Conservation (phyloP, 495 filamentous ascomycete species). For the Aspergillus leporis region DNA sequence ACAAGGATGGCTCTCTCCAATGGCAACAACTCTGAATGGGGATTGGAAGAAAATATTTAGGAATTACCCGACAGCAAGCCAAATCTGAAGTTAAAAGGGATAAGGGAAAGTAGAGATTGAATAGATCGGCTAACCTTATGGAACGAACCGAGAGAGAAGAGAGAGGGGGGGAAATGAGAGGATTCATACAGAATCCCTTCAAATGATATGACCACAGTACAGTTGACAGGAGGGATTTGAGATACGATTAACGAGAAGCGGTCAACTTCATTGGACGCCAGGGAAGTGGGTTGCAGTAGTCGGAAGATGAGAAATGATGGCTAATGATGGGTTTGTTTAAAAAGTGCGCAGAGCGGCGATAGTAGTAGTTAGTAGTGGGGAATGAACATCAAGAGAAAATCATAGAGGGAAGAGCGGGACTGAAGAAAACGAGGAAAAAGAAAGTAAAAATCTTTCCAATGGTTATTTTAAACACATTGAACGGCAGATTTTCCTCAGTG, state of each 20-base stretch:
- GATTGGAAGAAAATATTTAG: slow-evolving; percentile 1
- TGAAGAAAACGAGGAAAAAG: not conserved
- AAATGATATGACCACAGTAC: not conserved
- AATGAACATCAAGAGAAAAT: not conserved
- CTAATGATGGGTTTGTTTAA: slow-evolving; percentile 1
- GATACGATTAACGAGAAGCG: slow-evolving; percentile 7
- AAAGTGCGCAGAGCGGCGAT: not conserved
- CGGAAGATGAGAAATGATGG: not conserved
- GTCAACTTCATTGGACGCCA: slow-evolving; percentile 20
- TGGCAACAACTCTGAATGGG: not conserved
- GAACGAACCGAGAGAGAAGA: slow-evolving; percentile 11
- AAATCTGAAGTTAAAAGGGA: not conserved
- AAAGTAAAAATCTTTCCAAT: not conserved
- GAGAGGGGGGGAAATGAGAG: not conserved
- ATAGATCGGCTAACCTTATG: slow-evolving; percentile 5
- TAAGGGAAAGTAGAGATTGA: not conserved
- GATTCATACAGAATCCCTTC: not conserved
- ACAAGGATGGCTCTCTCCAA: not conserved
- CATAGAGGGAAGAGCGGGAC: not conserved
- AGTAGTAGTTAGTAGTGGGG: too few relatives aligned
- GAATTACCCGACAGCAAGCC: not conserved
- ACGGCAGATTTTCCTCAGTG: not conserved
- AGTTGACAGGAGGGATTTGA: too few relatives aligned
- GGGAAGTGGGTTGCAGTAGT: slow-evolving; percentile 14
- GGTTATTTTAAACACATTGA: not conserved